These are phyloP conservation scores for Berkeleyomyces rouxiae DNA, from an alignment of 2,329 filamentous ascomycete genomes.

Conservation along the genomic window DNA sequence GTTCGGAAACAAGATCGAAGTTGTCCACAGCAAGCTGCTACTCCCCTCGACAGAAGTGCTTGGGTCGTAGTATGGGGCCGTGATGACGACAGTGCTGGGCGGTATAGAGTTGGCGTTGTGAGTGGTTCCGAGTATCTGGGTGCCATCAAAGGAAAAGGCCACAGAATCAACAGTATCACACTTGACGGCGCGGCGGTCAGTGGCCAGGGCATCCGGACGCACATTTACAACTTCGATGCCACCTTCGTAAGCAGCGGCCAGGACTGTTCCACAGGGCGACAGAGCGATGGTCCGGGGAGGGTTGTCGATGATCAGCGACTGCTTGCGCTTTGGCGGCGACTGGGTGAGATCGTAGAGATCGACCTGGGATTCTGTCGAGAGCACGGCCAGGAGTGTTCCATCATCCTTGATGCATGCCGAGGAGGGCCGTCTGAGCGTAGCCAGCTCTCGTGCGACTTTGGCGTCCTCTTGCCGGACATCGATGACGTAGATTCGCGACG, in stretches of 20 bases:
- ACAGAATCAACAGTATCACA: constrained; percentile 60
- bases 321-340: constrained; percentile 50
- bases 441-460: constrained; percentile 57
- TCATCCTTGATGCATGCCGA: constrained; percentile 67
- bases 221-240: constrained; percentile 79
- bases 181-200: constrained; percentile 59
- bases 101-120: constrained; percentile 35
- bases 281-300: constrained; percentile 62
- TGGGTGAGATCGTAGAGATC: constrained; percentile 62
- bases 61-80: constrained; percentile 63
- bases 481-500: constrained; percentile 66
- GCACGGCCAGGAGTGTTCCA: constrained; percentile 57
- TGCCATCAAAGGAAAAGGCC: constrained; percentile 61
- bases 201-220: constrained; percentile 42
- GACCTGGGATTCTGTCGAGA: constrained; percentile 68
- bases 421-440: constrained; percentile 58
- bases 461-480: constrained; percentile 45
- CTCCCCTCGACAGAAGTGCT: constrained; percentile 49
- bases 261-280: constrained; percentile 63
- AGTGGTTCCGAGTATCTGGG: constrained; percentile 62
- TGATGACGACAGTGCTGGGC: constrained; percentile 58
- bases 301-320: constrained; percentile 62
- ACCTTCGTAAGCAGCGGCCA: constrained; percentile 72
- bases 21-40: constrained; percentile 64
- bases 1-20: constrained; percentile 70